Base-by-base conservation (phyloP, 2,329 filamentous ascomycete species). In the Alternaria burnsii region DNA sequence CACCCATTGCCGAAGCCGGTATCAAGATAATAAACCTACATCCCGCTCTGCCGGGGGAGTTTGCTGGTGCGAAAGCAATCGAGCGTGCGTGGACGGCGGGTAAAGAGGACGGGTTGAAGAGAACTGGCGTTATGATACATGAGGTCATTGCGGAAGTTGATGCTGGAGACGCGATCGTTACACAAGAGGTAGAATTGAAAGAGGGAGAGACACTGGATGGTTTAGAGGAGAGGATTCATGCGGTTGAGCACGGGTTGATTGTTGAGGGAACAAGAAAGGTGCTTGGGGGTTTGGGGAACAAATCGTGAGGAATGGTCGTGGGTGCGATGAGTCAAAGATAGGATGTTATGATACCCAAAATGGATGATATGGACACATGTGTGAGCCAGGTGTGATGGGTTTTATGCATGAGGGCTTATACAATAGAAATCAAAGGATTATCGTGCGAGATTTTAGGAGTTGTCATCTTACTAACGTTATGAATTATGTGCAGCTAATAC, bases 91-190 rank as follows among this genome's bases (percentile, higher is more conserved):
- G 88, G 79, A 84, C 87, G 47, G 92, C 92, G 58, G 93, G 91
- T 75, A 79, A 88, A 74, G 86, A 85, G 65, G 85, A 92, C 10
- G 86, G 89, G 70, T 85, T 91, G 67, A 85, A 85, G 66, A 85
- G 84, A 66, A 93, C 87, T 0, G 93, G 94, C 0, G 89, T 96
- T 55, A 97, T 97, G 94, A 88, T 93, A 16, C 93, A 97, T 80
- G 90, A 94, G 78, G 93, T 97, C 16, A 83, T 84, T 70, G 74
- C 75, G 9, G 88, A 94, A 76, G 92, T 97, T 55, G 93, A 97
- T 80, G 86, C 90, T 72, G 93, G 93, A 3, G 83, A 86, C 65
- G 89, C 91, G 10, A 90, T 97, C 69, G 72, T 94, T 62, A 85
- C 89, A 2, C 78, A 84, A 65, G 89, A 94, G 78, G 87, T 97